Conservation (phyloP, 352 stramenopile genomes). For the Pythium periplocum region DNA sequence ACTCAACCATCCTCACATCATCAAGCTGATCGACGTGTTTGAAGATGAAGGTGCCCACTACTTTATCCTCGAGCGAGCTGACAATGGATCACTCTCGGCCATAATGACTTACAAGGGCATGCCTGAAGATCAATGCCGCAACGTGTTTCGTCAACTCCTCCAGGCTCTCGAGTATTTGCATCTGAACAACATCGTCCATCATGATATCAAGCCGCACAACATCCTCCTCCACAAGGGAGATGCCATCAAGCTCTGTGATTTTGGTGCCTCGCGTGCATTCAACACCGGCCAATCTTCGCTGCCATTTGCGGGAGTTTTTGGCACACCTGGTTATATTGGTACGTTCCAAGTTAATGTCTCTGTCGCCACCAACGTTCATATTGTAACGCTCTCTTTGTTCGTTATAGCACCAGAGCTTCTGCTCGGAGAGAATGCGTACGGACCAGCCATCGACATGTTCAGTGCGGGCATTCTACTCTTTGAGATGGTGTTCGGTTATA, state of each 20-base stretch:
- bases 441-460: slow-evolving; percentile 67
- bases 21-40: slow-evolving; percentile 70
- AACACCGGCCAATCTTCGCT: slow-evolving; percentile 38
- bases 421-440: slow-evolving; percentile 42
- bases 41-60: slow-evolving; percentile 72
- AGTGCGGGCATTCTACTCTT: slow-evolving; percentile 66
- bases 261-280: slow-evolving; percentile 76
- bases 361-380: too few relatives aligned
- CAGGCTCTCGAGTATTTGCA: slow-evolving; percentile 66
- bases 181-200: slow-evolving; percentile 79
- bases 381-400: not conserved
- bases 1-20: slow-evolving; percentile 64
- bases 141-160: slow-evolving; percentile 55
- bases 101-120: slow-evolving; percentile 46
- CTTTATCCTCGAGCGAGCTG: slow-evolving; percentile 64
- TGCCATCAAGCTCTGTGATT: slow-evolving; percentile 74
- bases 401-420: slow-evolving; percentile 46
- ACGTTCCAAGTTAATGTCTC: not conserved
- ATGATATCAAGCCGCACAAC: slow-evolving; percentile 89
- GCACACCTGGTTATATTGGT: slow-evolving; percentile 67
- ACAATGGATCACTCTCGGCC: slow-evolving; percentile 46
- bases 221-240: slow-evolving; percentile 53
- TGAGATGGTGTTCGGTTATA: slow-evolving; percentile 73
- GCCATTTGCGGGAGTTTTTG: slow-evolving; percentile 64
- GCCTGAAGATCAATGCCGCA: slow-evolving; percentile 39